These are phyloP conservation scores for Austroboletus niveus DNA, from an alignment of 1,284 basidiomycete genomes.

Conservation along the genomic window DNA sequence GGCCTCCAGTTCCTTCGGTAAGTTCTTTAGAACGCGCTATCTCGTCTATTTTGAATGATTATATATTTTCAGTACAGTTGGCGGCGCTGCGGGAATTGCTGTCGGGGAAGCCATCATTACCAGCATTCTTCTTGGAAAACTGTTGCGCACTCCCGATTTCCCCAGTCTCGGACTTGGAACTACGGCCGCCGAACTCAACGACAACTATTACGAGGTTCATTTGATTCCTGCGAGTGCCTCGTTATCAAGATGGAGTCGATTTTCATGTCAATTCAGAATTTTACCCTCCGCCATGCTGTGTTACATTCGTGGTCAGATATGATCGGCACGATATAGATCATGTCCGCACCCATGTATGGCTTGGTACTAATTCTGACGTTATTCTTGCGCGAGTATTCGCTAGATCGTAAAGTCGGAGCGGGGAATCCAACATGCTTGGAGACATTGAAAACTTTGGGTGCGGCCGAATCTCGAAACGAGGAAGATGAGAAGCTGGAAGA, in stretches of 20 bases:
- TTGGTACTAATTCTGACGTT: constrained; percentile 55
- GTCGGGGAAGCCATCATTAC: constrained; percentile 70
- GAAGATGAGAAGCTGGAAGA: too few relatives aligned
- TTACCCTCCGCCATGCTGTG: constrained; percentile 45
- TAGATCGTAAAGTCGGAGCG: constrained; percentile 48
- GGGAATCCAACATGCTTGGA: constrained; percentile 28
- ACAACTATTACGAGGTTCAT: constrained; percentile 54
- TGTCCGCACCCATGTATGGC: constrained; percentile 61
- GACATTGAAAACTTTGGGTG: constrained; percentile 12
- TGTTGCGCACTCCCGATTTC: constrained; percentile 47
- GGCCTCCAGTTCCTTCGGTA: constrained; percentile 73
- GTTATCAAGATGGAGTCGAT: background rate
- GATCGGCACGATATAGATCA: constrained; percentile 72
- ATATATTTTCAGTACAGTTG: constrained; percentile 49
- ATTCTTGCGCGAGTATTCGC: constrained; percentile 59
- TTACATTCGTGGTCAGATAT: constrained; percentile 70
- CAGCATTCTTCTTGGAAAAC: constrained; percentile 54
- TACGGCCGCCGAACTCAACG: constrained; percentile 50
- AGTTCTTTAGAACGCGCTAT: constrained; percentile 3
- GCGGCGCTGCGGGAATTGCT: constrained; percentile 73
- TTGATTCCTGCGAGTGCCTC: constrained; percentile 45
- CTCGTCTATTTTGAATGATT: too few relatives aligned
- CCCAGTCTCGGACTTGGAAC: constrained; percentile 40
- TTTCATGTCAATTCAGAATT: constrained; percentile 39
- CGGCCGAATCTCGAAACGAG: too few relatives aligned